A percentile compares a stretch with the other conserved stretches of the same genome.
Conservation (phyloP, 1,284 basidiomycete genomes). For the Thecaphora frezii region DNA sequence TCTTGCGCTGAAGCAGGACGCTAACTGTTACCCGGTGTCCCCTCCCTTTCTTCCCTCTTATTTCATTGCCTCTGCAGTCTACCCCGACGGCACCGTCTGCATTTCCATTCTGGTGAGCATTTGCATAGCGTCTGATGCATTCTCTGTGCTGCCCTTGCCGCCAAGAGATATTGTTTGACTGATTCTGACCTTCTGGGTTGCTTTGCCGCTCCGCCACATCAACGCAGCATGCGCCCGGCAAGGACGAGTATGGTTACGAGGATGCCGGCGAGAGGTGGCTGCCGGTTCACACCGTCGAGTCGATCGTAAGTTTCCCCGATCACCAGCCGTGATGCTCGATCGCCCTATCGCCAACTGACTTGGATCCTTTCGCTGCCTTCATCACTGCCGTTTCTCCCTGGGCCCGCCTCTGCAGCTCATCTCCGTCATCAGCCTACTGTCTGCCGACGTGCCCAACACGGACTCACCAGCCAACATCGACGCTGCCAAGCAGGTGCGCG, state of each 20-base stretch:
- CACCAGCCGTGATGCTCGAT: background rate
- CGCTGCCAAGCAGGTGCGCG: constrained; percentile 64
- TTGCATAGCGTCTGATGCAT: too few relatives aligned
- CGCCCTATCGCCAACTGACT: background rate
- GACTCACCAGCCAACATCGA: constrained; percentile 98
- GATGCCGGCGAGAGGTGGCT: constrained; percentile 96
- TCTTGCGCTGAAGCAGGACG: too few relatives aligned
- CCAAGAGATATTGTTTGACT: too few relatives aligned
- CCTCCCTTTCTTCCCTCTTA: background rate
- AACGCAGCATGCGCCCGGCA: constrained; percentile 84
- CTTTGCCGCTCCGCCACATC: background rate
- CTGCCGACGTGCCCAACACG: constrained; percentile 85
- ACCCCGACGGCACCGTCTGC: constrained; percentile 84
- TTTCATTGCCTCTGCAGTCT: constrained; percentile 64
- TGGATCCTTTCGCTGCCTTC: background rate
- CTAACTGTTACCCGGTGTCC: too few relatives aligned
- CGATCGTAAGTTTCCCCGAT: constrained; percentile 76
- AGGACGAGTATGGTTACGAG: constrained; percentile 97
- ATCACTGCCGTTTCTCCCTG: background rate
- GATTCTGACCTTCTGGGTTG: too few relatives aligned
- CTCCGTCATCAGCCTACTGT: constrained; percentile 92
- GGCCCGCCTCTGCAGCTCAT: constrained; percentile 69
- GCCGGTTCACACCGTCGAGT: constrained; percentile 94
- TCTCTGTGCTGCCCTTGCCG: too few relatives aligned
- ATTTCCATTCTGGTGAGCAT: constrained; percentile 82